Evolutionary conservation across 2,329 filamentous ascomycete genomes (phyloP).

Genomic region (Fusarium mexicanum): DNA sequence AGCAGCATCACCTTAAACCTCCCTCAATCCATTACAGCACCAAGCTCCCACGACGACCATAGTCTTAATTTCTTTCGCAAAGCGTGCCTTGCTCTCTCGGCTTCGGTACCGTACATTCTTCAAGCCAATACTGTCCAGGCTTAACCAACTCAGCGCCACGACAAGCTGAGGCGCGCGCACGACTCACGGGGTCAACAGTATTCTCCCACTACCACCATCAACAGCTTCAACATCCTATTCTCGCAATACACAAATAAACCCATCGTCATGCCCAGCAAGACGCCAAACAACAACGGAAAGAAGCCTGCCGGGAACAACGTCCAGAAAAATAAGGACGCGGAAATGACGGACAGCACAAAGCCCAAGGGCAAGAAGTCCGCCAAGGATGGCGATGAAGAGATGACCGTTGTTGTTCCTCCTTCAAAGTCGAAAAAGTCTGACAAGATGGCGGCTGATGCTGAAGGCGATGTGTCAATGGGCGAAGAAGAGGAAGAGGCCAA

Average conservation of each 20-base stretch:
- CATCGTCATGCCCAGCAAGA: slow-evolving; percentile 74
- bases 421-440: slow-evolving; percentile 72
- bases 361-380: slow-evolving; percentile 70
- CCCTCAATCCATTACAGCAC: slow-evolving; percentile 20
- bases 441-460: slow-evolving; percentile 66
- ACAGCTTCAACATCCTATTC: slow-evolving; percentile 13
- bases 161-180: slow-evolving; percentile 42
- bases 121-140: slow-evolving; percentile 6
- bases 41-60: slow-evolving; percentile 17
- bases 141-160: slow-evolving; percentile 26
- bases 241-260: slow-evolving; percentile 9
- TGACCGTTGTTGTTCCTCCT: slow-evolving; percentile 82
- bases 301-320: slow-evolving; percentile 75
- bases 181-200: slow-evolving; percentile 27
- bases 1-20: slow-evolving; percentile 34
- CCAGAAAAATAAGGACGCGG: slow-evolving; percentile 70
- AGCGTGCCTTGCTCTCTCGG: slow-evolving; percentile 5
- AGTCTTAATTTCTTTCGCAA: slow-evolving; percentile 1
- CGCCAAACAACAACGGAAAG: slow-evolving; percentile 76
- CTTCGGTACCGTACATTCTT: not conserved
- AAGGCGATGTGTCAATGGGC: slow-evolving; percentile 78
- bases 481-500: slow-evolving; percentile 65
- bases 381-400: slow-evolving; percentile 79
- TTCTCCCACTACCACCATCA: slow-evolving; percentile 30
- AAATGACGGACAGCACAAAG: slow-evolving; percentile 76